These are phyloP conservation scores for Xerocomus spinulosus DNA, from an alignment of 768 basidiomycete species.

Conservation along the genomic window DNA sequence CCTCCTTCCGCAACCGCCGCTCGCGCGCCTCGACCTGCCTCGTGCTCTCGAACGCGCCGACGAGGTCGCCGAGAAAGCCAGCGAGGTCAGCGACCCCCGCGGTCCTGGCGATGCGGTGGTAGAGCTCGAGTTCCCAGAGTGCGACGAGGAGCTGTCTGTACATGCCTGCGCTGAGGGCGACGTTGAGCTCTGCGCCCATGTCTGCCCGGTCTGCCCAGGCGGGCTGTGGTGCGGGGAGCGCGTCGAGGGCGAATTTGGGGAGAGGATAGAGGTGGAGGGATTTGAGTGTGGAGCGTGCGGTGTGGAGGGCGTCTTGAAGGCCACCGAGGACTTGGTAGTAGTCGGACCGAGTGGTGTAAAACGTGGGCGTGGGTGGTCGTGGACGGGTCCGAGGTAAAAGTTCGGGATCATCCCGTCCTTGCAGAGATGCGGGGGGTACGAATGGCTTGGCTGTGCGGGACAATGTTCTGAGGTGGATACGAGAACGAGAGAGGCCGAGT, in stretches of 20 bases:
- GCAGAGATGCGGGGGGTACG: conserved; percentile 21
- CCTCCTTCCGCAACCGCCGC: conserved; percentile 19
- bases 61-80: conserved; percentile 53
- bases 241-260: conserved; percentile 60
- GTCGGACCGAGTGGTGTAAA: conserved; percentile 75
- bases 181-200: conserved; percentile 53
- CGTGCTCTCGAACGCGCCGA: conserved; percentile 63
- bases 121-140: conserved; percentile 64
- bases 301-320: conserved; percentile 60
- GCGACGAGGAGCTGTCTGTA: conserved; percentile 61
- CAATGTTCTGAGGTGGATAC: neutral
- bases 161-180: conserved; percentile 60
- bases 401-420: too few species aligned
- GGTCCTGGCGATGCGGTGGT: conserved; percentile 31
- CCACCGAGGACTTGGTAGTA: conserved; percentile 70
- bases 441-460: conserved; percentile 10
- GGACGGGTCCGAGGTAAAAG: conserved; percentile 7
- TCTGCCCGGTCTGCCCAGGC: conserved; percentile 67
- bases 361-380: conserved; percentile 64
- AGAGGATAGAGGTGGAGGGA: conserved; percentile 71
- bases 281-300: conserved; percentile 56
- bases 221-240: conserved; percentile 52
- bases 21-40: conserved; percentile 46
- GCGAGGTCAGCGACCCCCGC: conserved; percentile 44
- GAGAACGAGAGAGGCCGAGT: conserved; percentile 3